These are phyloP conservation scores for Solanum rostratum DNA, from an alignment of 257 asterid genomes.

Conservation along the genomic window DNA sequence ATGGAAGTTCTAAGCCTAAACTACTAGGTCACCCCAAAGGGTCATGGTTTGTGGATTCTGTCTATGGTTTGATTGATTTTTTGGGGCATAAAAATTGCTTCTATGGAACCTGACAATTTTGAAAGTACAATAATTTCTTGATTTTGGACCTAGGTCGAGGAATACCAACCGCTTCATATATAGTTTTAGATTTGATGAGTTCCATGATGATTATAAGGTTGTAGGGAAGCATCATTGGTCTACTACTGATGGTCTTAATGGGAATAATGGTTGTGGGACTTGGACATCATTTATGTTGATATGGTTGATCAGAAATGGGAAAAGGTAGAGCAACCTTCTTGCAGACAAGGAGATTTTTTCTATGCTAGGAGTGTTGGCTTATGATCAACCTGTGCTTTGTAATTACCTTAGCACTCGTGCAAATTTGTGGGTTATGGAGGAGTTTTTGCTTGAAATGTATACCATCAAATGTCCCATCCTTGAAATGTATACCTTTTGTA, in stretches of 20 bases:
- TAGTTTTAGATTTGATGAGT: background rate
- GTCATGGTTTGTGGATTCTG: too few species aligned
- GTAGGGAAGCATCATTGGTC: background rate
- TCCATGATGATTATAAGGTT: background rate
- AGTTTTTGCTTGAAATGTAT: conserved; percentile 35
- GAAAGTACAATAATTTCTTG: background rate
- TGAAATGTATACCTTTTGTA: background rate
- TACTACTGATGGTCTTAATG: background rate
- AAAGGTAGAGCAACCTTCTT: conserved; percentile 18
- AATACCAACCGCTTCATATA: background rate
- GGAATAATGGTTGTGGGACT: background rate
- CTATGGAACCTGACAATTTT: background rate
- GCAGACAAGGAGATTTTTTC: conserved; percentile 2
- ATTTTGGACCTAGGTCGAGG: background rate
- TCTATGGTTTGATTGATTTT: background rate
- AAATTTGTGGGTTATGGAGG: conserved; percentile 44
- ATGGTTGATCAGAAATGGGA: background rate
- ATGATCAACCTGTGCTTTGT: conserved; percentile 23
- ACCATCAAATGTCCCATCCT: conserved; percentile 14
- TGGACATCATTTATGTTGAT: background rate
- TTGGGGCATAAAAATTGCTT: background rate
- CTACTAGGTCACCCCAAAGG: too few species aligned
- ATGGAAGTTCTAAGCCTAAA: too few species aligned
- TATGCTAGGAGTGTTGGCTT: conserved; percentile 20
- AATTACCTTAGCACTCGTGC: conserved; percentile 3